These are phyloP conservation scores for Botrytis porri DNA, from an alignment of 2,329 filamentous ascomycete species.

Conservation along the genomic window DNA sequence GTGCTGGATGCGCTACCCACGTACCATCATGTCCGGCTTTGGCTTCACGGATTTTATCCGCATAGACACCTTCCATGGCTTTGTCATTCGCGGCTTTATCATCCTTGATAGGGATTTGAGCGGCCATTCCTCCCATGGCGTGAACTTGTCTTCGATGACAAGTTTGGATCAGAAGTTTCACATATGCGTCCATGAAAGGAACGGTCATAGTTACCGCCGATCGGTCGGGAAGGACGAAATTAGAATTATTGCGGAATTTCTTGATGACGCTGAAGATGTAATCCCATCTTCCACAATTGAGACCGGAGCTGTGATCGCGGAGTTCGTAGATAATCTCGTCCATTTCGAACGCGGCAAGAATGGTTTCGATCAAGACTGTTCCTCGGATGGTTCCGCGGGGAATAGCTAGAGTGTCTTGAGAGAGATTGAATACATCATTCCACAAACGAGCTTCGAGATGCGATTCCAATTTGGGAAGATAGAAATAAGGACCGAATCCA, in stretches of 20 bases:
- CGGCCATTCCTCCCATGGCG: constrained; percentile 98
- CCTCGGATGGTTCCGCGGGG: constrained; percentile 87
- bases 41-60: constrained; percentile 94
- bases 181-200: constrained; percentile 97
- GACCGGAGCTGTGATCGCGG: constrained; percentile 88
- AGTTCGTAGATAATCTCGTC: constrained; percentile 99
- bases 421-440: constrained; percentile 97
- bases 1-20: constrained; percentile 94
- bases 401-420: constrained; percentile 90
- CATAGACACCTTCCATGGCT: constrained; percentile 88
- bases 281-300: constrained; percentile 99
- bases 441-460: constrained; percentile 95
- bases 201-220: constrained; percentile 93
- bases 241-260: constrained; percentile 93
- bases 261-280: constrained; percentile 99
- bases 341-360: constrained; percentile 98
- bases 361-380: constrained; percentile 96
- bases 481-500: constrained; percentile 93
- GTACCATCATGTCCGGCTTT: constrained; percentile 93
- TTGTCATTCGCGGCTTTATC: constrained; percentile 86
- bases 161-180: constrained; percentile 96
- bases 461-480: constrained; percentile 96
- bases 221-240: constrained; percentile 91
- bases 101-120: constrained; percentile 98
- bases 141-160: constrained; percentile 97